Evolutionary conservation across 495 filamentous ascomycete genomes (phyloP), one percentile per base, ranked within the genome.

Genomic region (Amorphotheca resinae): DNA sequence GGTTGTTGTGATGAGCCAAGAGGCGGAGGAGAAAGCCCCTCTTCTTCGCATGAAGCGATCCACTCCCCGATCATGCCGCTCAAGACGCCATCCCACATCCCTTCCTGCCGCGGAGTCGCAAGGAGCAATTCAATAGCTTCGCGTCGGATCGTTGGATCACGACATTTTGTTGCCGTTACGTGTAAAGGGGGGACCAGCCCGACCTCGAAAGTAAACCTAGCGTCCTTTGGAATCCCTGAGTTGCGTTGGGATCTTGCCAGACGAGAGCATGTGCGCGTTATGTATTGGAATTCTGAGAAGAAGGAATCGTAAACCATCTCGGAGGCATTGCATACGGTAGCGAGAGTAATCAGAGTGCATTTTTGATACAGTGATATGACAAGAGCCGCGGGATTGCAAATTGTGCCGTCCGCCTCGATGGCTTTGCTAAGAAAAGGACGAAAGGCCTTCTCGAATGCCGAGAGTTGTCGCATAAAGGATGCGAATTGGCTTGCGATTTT

Each of bases 1-100:
- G 18, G 34, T 9, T 22, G 17, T 21, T 21, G n/a, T 12, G n/a
- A 22, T 18, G 25, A 4, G 83, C 60, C 93, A 91, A 91, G 75
- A 72, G 84, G 55, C 75, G 89, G 62, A 83, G 76, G 73, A 57
- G 93, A 61, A 83, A 93, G 57, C 0, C 44, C 49, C 6, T 52
- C 46, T 31, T 56, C 53, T 26, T 56, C 53, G 14, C 42, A 48
- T 0, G 14, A 14, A 4, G 43, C 44, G 1, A 56, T 38, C 46
- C 53, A 56, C 2, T 34, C 17, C 8, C 44, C 46, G 16, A 52
- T 41, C 21, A 49, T 33, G 0, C 46, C 53, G 26, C 26, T 45
- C 9, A 56, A n/a, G 1, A 52, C 32, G 0, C 49, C 33, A 39
- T 72, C 64, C 61, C 64, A 72, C 9, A 70, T 55, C 0, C 69